Base-by-base conservation (phyloP, 1,284 basidiomycete genomes). In the Taiwanofungus camphoratus region DNA sequence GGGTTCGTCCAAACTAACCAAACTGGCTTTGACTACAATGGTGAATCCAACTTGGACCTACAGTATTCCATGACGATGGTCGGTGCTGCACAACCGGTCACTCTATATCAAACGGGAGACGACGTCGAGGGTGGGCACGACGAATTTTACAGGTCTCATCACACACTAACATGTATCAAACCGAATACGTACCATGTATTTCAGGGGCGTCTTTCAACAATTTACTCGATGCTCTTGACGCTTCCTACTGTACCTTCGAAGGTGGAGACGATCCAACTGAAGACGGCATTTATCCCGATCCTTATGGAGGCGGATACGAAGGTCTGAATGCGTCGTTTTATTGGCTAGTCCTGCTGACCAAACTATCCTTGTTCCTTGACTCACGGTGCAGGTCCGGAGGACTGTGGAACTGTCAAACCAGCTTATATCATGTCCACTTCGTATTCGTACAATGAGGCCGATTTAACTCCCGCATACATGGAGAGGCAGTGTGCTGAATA, bases 341-440 rank as follows among this genome's bases (percentile, higher is more conserved):
- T 53, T 48, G 13, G 44, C 33, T 46, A 33, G 36, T 33, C 19
- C 20, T 5, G n/a, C 19, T 53, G 51, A 50, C 23, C 54, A 62
- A 4, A 65, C 66, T 0, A 70, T 71, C 54, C 69, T 70, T 52
- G 67, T 69, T 38, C 44, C n/a, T n/a, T 68, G 71, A 48, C 62
- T 56, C 56, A 24, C 66, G 4, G n/a, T 11, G 15, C 29, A 44
- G 42, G 48, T 2, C 50, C 56, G 7, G 59, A 61, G 35, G 59
- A 61, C 12, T 69, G 68, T 48, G 68, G 67, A 23, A 61, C 58
- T 34, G 53, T 60, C 24, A 50, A 57, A 18, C 59, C 61, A 1
- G 64, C 76, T 13, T 63, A 77, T 43, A 71, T 78, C 36, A 71
- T 80, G 18, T 78, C 76, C 11, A 69, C 71, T 1, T 79, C 77